Conservation (phyloP, 192 early-diverging fungal genomes). For the Coemansia sp. region DNA sequence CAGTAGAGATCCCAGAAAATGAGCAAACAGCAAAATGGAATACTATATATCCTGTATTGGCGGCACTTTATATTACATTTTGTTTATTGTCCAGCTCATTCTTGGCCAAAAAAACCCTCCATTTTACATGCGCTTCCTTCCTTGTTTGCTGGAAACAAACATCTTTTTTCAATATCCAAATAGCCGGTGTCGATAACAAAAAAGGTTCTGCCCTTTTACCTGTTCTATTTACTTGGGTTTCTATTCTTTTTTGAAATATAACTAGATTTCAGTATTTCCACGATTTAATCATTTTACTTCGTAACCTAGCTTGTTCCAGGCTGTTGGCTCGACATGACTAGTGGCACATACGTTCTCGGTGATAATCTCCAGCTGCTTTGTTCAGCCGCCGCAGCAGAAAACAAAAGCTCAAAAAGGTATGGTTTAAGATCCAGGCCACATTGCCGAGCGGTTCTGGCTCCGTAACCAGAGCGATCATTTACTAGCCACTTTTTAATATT, state of each 20-base stretch:
- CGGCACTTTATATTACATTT: background rate
- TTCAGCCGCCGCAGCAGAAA: constrained; percentile 38
- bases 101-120: background rate
- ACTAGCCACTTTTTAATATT: too few species aligned
- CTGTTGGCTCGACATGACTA: constrained; percentile 5
- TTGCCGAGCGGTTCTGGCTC: too few species aligned
- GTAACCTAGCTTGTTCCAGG: background rate
- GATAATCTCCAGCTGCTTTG: constrained; percentile 51
- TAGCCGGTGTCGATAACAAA: background rate
- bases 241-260: too few species aligned
- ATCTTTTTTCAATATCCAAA: background rate
- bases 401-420: background rate
- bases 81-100: background rate
- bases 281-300: background rate
- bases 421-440: background rate
- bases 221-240: background rate
- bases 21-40: background rate
- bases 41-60: background rate
- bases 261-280: too few species aligned
- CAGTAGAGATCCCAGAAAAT: background rate
- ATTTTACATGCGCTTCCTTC: background rate
- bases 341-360: background rate
- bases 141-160: background rate
- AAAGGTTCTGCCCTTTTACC: background rate
- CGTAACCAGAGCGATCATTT: too few species aligned